Percentiles rank a stretch among this genome's conserved stretches.
Evolutionary conservation across 2,329 filamentous ascomycete species (phyloP).

Genomic region (Nothophaeocryptopus gaeumannii): DNA sequence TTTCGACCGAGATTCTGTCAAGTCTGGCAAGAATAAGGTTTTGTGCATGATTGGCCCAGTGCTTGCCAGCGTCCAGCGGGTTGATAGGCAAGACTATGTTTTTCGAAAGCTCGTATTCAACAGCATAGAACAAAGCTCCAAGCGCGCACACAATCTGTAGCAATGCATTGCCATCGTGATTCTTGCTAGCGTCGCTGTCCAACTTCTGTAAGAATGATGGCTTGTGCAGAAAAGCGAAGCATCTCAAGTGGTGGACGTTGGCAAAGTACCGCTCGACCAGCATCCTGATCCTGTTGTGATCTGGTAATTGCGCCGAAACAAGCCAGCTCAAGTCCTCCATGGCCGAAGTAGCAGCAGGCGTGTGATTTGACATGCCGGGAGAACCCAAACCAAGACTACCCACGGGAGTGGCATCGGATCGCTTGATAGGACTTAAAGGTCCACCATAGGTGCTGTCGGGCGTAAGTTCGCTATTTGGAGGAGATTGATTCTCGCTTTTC

Average conservation of each 20-base stretch:
- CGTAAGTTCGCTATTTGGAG: constrained; percentile 8
- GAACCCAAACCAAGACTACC: constrained; percentile 17
- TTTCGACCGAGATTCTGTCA: constrained; percentile 25
- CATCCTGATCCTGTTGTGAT: constrained; percentile 19
- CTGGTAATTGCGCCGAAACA: constrained; percentile 15
- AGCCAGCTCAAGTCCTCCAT: constrained; percentile 22
- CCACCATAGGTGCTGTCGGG: constrained; percentile 9
- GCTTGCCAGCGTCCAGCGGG: constrained; percentile 23
- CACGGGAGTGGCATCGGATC: constrained; percentile 16
- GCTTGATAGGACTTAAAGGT: constrained; percentile 9
- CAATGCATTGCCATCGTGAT: constrained; percentile 22
- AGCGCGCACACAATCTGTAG: constrained; percentile 26
- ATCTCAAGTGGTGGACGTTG: constrained; percentile 26
- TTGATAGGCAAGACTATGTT: constrained; percentile 17
- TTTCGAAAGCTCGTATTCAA: constrained; percentile 17
- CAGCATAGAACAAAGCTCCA: constrained; percentile 24
- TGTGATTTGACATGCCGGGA: constrained; percentile 7
- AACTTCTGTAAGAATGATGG: constrained; percentile 25
- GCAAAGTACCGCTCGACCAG: constrained; percentile 26
- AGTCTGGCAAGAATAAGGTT: constrained; percentile 24
- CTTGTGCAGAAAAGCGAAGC: constrained; percentile 28
- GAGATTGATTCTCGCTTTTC: constrained; percentile 11
- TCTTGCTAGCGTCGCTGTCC: constrained; percentile 22
- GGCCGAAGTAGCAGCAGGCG: constrained; percentile 5
- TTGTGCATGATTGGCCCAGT: constrained; percentile 25